Conservation (phyloP, 2,329 filamentous ascomycete genomes). For the Tolypocladium endophyticum region DNA sequence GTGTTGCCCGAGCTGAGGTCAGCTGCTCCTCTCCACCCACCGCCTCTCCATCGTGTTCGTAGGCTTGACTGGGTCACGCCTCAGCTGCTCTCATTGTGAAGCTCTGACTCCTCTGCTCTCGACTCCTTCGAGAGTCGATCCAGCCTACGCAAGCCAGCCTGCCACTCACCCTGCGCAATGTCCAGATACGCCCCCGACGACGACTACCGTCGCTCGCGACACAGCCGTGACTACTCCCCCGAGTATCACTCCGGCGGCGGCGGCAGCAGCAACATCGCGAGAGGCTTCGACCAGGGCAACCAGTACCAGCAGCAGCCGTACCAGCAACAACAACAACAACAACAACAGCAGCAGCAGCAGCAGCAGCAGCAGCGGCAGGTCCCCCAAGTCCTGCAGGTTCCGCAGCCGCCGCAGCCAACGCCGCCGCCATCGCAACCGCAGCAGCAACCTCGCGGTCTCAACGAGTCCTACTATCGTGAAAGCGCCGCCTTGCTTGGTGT, state of each 20-base stretch:
- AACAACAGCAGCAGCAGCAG: neutral
- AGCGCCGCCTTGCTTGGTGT: conserved; percentile 15
- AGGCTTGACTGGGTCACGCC: neutral
- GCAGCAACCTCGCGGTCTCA: conserved; percentile 11
- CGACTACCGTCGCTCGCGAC: conserved; percentile 10
- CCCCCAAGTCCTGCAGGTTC: neutral
- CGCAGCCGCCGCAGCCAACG: neutral
- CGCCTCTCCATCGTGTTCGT: neutral
- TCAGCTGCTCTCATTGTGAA: neutral
- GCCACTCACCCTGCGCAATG: neutral
- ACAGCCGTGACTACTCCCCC: conserved; percentile 18
- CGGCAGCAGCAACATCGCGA: neutral
- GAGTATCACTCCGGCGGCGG: conserved; percentile 19
- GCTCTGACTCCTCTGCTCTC: neutral
- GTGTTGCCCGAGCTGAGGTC: neutral
- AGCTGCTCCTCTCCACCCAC: neutral
- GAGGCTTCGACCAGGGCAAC: neutral
- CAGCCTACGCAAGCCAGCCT: neutral
- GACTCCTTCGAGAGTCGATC: neutral
- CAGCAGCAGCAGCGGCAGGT: neutral
- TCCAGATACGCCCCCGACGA: conserved; percentile 18
- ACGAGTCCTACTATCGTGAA: conserved; percentile 16
- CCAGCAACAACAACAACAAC: neutral
- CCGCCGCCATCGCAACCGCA: conserved; percentile 1
- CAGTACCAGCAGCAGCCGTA: neutral